These are phyloP conservation scores for Penicillium silybi DNA, from an alignment of 495 filamentous ascomycete genomes.

Conservation along the genomic window DNA sequence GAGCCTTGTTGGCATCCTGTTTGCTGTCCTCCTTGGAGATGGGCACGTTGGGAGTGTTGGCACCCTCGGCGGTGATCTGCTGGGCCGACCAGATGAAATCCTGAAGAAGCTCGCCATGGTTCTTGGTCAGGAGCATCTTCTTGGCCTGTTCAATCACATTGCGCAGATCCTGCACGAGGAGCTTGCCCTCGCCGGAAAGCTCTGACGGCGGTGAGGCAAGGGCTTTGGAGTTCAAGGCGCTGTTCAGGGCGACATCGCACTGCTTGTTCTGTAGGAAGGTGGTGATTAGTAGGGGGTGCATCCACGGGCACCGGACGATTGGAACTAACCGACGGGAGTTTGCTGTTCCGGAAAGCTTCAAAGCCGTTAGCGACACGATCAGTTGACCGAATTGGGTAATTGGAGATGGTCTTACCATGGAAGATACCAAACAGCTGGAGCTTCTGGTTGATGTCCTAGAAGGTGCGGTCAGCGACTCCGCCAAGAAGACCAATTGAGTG, in stretches of 20 bases:
- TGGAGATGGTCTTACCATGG: conserved; percentile 50
- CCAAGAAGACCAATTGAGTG: not conserved
- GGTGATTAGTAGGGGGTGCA: conserved; percentile 4
- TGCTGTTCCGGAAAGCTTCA: conserved; percentile 80
- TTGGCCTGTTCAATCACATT: conserved; percentile 88
- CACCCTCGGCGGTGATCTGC: conserved; percentile 58
- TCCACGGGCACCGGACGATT: not conserved
- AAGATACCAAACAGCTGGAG: conserved; percentile 92
- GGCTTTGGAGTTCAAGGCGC: conserved; percentile 62
- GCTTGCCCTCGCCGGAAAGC: conserved; percentile 76
- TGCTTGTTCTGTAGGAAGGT: conserved; percentile 67
- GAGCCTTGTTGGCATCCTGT: conserved; percentile 74
- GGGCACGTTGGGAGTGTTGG: conserved; percentile 58
- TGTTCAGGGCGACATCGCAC: conserved; percentile 91
- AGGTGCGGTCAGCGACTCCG: conserved; percentile 4
- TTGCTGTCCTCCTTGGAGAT: conserved; percentile 69
- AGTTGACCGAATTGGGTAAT: not conserved
- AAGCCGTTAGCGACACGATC: not conserved
- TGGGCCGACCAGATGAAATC: conserved; percentile 95
- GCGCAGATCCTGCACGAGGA: conserved; percentile 70
- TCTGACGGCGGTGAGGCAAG: conserved; percentile 68
- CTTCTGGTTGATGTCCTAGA: conserved; percentile 79
- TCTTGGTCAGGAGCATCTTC: conserved; percentile 85
- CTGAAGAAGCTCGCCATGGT: conserved; percentile 88
- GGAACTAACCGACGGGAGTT: conserved; percentile 78